Evolutionary conservation across 2,329 filamentous ascomycete species (phyloP).

Genomic region (Monosporascus sp.): DNA sequence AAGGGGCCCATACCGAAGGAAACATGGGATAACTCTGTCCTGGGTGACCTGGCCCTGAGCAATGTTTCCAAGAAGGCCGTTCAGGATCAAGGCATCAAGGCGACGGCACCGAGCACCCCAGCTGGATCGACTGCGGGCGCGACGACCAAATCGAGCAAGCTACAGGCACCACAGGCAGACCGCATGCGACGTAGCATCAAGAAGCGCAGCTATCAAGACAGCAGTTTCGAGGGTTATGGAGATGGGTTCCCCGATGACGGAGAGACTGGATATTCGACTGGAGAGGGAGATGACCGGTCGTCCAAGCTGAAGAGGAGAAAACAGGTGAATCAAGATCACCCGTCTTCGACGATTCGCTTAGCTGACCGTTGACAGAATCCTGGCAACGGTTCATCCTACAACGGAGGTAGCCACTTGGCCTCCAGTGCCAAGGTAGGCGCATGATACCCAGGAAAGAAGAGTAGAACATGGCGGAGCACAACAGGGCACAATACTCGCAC

Average conservation of each 20-base stretch:
- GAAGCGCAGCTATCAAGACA: conserved; percentile 72
- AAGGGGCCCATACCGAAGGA: conserved; percentile 51
- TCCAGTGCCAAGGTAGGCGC: conserved; percentile 56
- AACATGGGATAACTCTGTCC: conserved; percentile 52
- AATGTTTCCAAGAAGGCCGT: conserved; percentile 33
- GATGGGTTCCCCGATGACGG: conserved; percentile 69
- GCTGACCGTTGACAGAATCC: conserved; percentile 44
- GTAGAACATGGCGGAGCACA: neutral
- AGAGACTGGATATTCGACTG: conserved; percentile 64
- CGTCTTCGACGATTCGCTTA: conserved; percentile 25
- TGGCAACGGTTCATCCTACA: conserved; percentile 37
- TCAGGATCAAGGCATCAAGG: conserved; percentile 37
- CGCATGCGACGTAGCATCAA: conserved; percentile 63
- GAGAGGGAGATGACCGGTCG: conserved; percentile 59
- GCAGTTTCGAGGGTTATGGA: conserved; percentile 68
- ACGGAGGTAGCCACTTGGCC: conserved; percentile 42
- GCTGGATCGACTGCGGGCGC: conserved; percentile 29
- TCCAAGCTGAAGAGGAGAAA: conserved; percentile 57
- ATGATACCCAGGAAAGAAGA: conserved; percentile 35
- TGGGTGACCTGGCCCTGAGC: conserved; percentile 49
- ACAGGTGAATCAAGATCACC: conserved; percentile 46
- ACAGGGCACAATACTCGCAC: no score
- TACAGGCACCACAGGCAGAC: conserved; percentile 38
- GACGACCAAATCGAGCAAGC: conserved; percentile 23
- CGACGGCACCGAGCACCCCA: conserved; percentile 50